Evolutionary conservation across 139 green algal genomes (phyloP).

Genomic region (Volvox africanus): DNA sequence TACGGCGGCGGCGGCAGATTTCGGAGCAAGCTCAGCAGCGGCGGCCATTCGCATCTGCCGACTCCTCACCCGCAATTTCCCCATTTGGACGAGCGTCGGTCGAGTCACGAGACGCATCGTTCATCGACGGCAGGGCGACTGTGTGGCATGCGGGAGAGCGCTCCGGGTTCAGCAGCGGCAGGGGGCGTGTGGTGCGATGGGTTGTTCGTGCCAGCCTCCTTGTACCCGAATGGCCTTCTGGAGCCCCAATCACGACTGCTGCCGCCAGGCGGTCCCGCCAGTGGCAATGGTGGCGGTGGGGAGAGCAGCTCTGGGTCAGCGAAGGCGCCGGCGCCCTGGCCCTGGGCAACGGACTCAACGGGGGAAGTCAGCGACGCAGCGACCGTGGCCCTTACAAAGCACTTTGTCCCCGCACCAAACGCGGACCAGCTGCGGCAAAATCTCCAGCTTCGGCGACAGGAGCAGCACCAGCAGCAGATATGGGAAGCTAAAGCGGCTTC

Average conservation of each 20-base stretch:
- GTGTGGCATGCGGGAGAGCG: neutral
- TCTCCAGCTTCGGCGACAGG: neutral
- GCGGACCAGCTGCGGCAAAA: neutral
- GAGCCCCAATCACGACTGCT: neutral
- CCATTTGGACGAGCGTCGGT: too few relatives aligned
- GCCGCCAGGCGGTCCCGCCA: neutral
- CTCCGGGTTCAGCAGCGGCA: neutral
- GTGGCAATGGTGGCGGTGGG: neutral
- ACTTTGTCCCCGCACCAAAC: neutral
- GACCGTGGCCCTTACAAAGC: neutral
- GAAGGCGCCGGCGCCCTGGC: neutral
- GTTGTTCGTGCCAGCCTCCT: constrained; percentile 17
- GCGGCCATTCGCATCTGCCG: neutral
- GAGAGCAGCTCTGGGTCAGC: too few relatives aligned
- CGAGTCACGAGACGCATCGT: neutral
- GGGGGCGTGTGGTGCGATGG: constrained; percentile 10
- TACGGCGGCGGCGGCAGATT: neutral
- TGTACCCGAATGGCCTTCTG: constrained; percentile 28
- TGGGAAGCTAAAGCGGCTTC: neutral
- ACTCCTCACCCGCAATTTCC: neutral
- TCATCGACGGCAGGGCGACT: neutral
- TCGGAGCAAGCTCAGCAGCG: neutral
- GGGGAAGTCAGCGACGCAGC: neutral
- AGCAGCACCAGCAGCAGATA: neutral
- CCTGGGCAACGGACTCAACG: constrained; percentile 17